These are phyloP conservation scores for Ampelomyces quisqualis DNA, from an alignment of 2,329 filamentous ascomycete genomes.

Conservation along the genomic window DNA sequence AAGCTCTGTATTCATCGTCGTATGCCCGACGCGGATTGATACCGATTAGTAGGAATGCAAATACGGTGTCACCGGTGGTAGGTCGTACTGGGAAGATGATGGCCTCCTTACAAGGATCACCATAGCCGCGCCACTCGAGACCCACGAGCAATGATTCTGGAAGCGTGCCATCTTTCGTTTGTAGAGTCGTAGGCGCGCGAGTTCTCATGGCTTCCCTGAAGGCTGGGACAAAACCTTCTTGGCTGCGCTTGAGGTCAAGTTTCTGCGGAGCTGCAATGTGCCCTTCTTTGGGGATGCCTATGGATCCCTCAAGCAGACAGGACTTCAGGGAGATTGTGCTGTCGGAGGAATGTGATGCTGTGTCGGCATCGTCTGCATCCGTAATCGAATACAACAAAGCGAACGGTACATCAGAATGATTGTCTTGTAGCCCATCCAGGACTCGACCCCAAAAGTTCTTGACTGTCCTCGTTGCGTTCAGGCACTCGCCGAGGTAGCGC, in stretches of 20 bases:
- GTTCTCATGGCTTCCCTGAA: slow-evolving; percentile 40
- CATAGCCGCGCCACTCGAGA: slow-evolving; percentile 37
- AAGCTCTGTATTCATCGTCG: slow-evolving; percentile 36
- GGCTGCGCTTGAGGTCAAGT: slow-evolving; percentile 30
- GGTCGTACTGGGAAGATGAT: slow-evolving; percentile 38
- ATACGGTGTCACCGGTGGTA: slow-evolving; percentile 33
- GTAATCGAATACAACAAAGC: slow-evolving; percentile 36
- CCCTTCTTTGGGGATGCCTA: slow-evolving; percentile 35
- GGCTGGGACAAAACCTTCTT: slow-evolving; percentile 35
- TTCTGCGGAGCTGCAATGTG: slow-evolving; percentile 31
- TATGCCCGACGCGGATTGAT: slow-evolving; percentile 39
- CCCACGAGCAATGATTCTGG: slow-evolving; percentile 31
- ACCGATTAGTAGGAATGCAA: slow-evolving; percentile 36
- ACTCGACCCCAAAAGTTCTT: slow-evolving; percentile 53
- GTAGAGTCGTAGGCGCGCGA: slow-evolving; percentile 30
- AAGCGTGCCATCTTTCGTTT: slow-evolving; percentile 28
- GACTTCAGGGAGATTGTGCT: slow-evolving; percentile 30
- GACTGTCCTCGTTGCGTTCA: slow-evolving; percentile 31
- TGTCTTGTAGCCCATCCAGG: slow-evolving; percentile 51
- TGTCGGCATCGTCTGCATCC: slow-evolving; percentile 30
- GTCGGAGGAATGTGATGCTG: slow-evolving; percentile 28
- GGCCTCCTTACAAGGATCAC: slow-evolving; percentile 36
- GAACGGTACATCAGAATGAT: slow-evolving; percentile 36
- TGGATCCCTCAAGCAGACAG: slow-evolving; percentile 36
- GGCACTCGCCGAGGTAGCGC: slow-evolving; percentile 41